Base-by-base conservation (phyloP, 225 moss, liverwort and hornwort genomes). In the Antitrichia curtipendula region DNA sequence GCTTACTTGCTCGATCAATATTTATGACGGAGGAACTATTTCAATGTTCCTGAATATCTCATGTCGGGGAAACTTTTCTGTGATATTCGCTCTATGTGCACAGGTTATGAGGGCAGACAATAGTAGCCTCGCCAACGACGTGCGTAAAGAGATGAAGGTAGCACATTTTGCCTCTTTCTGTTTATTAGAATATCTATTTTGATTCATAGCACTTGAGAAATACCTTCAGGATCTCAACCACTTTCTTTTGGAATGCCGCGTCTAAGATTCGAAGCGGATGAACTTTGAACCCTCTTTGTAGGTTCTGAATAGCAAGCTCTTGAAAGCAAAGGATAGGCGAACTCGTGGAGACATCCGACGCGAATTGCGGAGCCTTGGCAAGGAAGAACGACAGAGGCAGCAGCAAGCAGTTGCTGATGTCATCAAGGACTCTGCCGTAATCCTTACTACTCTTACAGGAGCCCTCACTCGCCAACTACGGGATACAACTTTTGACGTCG, bases 111-210 rank as follows among this genome's bases (percentile, higher is more conserved):
- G 92, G 90, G 96, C 96, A 87, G 97, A 95, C 77, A 97, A 96
- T 77, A 98, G 97, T 92, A 93, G 91, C 83, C 91, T 96, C 40
- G 96, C 98, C 84, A 97, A 95, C 85, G 95, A 98, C 83, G 96
- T 98, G 86, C 95, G 96, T 59, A 98, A 98, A 88, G 98, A 98
- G 91, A 98, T 98, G 96, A 98, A 97, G 96, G 96, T 93, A 83
- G 87, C 34, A 58, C 49, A 57, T 82, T 64, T 69, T 77, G 25
- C 54, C 60, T 81, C 61, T 66, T 52, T 65, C 34, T 49, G 58
- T 80, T 34, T 52, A 50, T 54, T 65, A 49, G 25, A 60, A 57
- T 75, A 56, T 49, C 22, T 63, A 47, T 29, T 28, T 49, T 60
- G 73, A 83, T 84, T 76, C 32, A 36, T 60, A 75, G 69, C 75